Base-by-base conservation (phyloP, 768 basidiomycete species). In the Mycena olivaceomarginata region DNA sequence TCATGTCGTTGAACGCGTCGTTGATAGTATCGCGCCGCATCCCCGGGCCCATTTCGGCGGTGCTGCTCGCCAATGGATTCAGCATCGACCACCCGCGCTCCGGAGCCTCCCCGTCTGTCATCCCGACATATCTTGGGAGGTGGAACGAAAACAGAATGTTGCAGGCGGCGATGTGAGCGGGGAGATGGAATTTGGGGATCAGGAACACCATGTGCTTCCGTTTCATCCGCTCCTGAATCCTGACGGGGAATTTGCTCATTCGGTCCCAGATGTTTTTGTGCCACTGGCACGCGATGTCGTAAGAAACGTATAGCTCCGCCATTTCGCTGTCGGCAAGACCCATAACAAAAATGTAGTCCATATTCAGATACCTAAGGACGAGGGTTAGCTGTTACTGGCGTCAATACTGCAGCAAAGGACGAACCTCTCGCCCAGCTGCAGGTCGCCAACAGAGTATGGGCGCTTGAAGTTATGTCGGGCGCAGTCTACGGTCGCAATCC, bases 171-270 rank as follows among this genome's bases (percentile, higher is more conserved):
- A 76, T 65, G 60, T 88, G 86, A 0, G 77, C 83, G 0, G 79
- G 76, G 5, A 86, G 76, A 39, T 88, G 87, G 37, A 84, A 86
- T 65, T 87, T 87, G 0, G 85, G 87, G 11, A 74, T 70, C 3
- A 72, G 64, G 59, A 77, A 77, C 13, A 53, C 63, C 20, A 39
- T 15, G 37, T 39, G 51, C 25, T 45, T 40, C 18, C 43, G 7
- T 6, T n/a, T 25, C 37, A 45, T 45, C 43, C 13, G 43, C 31
- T 22, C 16, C 5, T 22, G 48, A 31, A 31, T 37, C 16, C 45
- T 15, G 18, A 5, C 11, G n/a, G 7, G 56, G 72, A 60, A 72
- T 37, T 57, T 70, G 3, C 13, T 18, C 13, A 70, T 66, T 15
- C 79, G 72, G n/a, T 71, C 67, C 11, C 22, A n/a, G 2, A 85